Evolutionary conservation across 768 basidiomycete genomes (phyloP).

Genomic region (Hygrophoropsis aurantiaca): DNA sequence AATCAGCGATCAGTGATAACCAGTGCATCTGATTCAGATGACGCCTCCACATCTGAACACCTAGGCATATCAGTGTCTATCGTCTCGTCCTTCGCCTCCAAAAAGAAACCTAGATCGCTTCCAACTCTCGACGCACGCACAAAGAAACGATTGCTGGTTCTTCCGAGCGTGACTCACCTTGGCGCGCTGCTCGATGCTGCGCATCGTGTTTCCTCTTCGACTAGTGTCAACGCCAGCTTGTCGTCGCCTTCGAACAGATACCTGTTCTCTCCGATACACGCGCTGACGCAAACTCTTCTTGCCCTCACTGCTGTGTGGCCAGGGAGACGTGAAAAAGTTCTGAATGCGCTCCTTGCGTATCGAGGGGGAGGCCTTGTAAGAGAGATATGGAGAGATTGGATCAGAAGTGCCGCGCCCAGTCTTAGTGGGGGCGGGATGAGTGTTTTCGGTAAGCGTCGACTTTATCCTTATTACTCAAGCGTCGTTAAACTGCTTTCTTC

Average conservation of each 20-base stretch:
- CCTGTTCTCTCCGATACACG: too few species aligned
- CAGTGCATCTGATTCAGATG: slow-evolving; percentile 31
- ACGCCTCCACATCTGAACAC: slow-evolving; percentile 23
- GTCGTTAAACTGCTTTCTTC: slow-evolving; percentile 1
- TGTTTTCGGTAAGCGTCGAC: background rate
- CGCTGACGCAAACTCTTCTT: slow-evolving; percentile 58
- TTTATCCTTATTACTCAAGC: slow-evolving; percentile 2
- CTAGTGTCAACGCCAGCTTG: slow-evolving; percentile 23
- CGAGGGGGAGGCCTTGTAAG: slow-evolving; percentile 65
- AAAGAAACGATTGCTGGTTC: slow-evolving; percentile 56
- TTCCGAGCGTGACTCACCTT: slow-evolving; percentile 56
- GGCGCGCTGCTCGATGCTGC: slow-evolving; percentile 48
- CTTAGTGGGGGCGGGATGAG: slow-evolving; percentile 51
- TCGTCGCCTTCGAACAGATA: too few species aligned
- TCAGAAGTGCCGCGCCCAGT: slow-evolving; percentile 63
- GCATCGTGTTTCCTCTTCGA: slow-evolving; percentile 38
- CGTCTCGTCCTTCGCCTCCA: slow-evolving; percentile 35
- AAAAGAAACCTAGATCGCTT: slow-evolving; percentile 17
- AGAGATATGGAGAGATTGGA: slow-evolving; percentile 70
- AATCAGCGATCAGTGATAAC: too few species aligned
- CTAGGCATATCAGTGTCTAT: slow-evolving; percentile 36
- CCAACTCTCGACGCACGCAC: slow-evolving; percentile 60
- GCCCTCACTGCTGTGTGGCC: slow-evolving; percentile 64
- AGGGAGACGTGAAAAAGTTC: slow-evolving; percentile 51
- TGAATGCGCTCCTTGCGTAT: slow-evolving; percentile 51